Conservation (phyloP, 257 asterid genomes). For the Verbena officinalis region DNA sequence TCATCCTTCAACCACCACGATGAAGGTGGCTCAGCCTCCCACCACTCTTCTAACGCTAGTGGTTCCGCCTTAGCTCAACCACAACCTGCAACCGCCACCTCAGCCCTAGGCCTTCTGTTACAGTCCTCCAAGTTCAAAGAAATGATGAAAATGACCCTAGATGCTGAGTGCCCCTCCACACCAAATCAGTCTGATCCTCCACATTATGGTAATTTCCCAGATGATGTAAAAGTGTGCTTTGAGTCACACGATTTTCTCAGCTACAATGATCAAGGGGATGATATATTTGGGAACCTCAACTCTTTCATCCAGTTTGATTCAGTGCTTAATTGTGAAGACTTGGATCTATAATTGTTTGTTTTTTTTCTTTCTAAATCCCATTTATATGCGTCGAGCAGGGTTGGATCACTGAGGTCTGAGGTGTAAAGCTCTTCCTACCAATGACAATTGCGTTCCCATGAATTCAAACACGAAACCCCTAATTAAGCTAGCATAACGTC, state of each 20-base stretch:
- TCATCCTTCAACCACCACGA: slow-evolving; percentile 26
- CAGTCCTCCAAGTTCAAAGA: slow-evolving; percentile 83
- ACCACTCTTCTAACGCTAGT: slow-evolving; percentile 1
- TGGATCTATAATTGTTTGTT: too few relatives aligned
- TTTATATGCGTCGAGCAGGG: too few relatives aligned
- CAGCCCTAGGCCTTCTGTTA: slow-evolving; percentile 83
- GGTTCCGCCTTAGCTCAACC: slow-evolving; percentile 28
- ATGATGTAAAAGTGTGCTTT: slow-evolving; percentile 54
- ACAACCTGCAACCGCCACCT: slow-evolving; percentile 53
- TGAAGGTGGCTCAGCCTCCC: slow-evolving; percentile 26
- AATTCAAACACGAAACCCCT: too few relatives aligned
- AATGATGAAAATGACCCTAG: slow-evolving; percentile 81
- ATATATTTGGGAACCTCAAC: too few relatives aligned
- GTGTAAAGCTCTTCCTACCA: too few relatives aligned
- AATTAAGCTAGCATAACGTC: too few relatives aligned
- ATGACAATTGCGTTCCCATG: too few relatives aligned
- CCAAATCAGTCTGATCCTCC: slow-evolving; percentile 39
- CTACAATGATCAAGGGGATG: slow-evolving; percentile 42
- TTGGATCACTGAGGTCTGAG: too few relatives aligned
- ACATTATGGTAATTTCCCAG: slow-evolving; percentile 50
- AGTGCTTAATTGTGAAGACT: too few relatives aligned
- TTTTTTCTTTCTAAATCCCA: too few relatives aligned
- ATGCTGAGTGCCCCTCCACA: slow-evolving; percentile 50
- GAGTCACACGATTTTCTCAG: slow-evolving; percentile 40
- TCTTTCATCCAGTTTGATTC: too few relatives aligned